Evolutionary conservation across 805 yeast genomes (phyloP).

Genomic region (Sugiyamaella lignohabitans): DNA sequence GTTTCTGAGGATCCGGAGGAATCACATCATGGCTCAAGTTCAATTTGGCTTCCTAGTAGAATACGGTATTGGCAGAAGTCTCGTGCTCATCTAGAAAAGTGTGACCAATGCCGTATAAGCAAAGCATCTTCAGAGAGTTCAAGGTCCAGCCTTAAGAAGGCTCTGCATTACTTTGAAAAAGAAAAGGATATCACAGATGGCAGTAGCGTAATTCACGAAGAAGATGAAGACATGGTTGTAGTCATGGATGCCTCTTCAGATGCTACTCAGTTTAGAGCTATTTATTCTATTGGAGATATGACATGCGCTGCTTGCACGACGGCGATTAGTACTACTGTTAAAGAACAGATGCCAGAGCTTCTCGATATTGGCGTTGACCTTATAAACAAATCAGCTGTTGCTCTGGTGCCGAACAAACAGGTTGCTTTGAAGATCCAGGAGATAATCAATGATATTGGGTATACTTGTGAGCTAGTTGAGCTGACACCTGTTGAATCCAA

Average conservation of each 20-base stretch:
- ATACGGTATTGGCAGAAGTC: conserved; percentile 4
- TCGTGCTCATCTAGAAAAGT: conserved; percentile 12
- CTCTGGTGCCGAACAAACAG: conserved; percentile 45
- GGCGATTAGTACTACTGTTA: conserved; percentile 40
- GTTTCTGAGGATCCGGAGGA: conserved; percentile 8
- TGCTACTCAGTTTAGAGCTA: conserved; percentile 38
- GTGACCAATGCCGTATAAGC: conserved; percentile 17
- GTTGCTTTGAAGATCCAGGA: conserved; percentile 45
- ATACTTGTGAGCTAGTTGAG: conserved; percentile 48
- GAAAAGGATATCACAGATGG: conserved; percentile 5
- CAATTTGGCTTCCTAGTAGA: conserved; percentile 2
- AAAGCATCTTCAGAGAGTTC: conserved; percentile 9
- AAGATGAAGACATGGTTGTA: neutral
- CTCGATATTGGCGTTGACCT: conserved; percentile 45
- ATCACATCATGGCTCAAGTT: neutral
- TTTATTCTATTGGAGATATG: conserved; percentile 58
- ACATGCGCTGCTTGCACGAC: conserved; percentile 58
- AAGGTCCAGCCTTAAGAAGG: neutral
- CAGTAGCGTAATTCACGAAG: neutral
- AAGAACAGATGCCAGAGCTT: conserved; percentile 28
- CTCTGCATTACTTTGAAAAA: conserved; percentile 18
- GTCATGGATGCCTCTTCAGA: conserved; percentile 5
- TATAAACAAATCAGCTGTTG: conserved; percentile 47
- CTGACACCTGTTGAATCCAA: conserved; percentile 49
- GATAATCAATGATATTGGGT: conserved; percentile 41